Base-by-base conservation (phyloP, 177 flowering plant species). In the Vitis hybrid region DNA sequence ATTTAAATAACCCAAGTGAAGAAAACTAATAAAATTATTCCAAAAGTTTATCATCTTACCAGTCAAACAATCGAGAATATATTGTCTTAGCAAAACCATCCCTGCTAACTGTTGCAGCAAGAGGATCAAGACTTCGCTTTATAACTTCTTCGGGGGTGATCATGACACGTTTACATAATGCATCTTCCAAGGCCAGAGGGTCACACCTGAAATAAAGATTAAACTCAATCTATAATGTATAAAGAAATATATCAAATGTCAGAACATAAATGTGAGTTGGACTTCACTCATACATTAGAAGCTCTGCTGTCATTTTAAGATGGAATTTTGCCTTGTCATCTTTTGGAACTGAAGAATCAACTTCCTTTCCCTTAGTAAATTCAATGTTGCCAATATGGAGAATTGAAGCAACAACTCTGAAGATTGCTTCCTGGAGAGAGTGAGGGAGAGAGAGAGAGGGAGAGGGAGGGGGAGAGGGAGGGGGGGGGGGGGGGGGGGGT, bases 91-190 rank as follows among this genome's bases (percentile, higher is more conserved):
- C 95, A 32, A 90, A 83, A 70, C 92, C 92, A 75, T 90, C 95
- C 68, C 92, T 80, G 75, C 91, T 90, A 72, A 82, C 72, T 46
- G 78, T 58, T 52, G 92, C 92, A 72, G 88, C 82, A 59, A 82
- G 86, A 67, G 95, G 95, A 78, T 90, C 95, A 65, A 90, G 91
- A 57, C 87, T 78, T 74, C 92, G 79, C 66, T 86, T 90, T 18
- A 90, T 90, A 57, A 90, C 85, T 86, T 90, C 92, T 81, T 90
- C 95, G 52, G 95, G 95, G 27, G 95, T 90, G 61, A 90, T 72
- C 95, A 90, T 90, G 54, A 87, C 84, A 79, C 92, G 91, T 81
- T 90, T 87, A 71, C 91, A 83, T 40, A 90, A 72, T 64, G 95
- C 92, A 83, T 90, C 92, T 82, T 90, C 88, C 72, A 90, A 73